Evolutionary conservation across 352 stramenopile species (phyloP), one percentile per base, ranked within the genome.

Genomic region (Globisporangium ultimum): DNA sequence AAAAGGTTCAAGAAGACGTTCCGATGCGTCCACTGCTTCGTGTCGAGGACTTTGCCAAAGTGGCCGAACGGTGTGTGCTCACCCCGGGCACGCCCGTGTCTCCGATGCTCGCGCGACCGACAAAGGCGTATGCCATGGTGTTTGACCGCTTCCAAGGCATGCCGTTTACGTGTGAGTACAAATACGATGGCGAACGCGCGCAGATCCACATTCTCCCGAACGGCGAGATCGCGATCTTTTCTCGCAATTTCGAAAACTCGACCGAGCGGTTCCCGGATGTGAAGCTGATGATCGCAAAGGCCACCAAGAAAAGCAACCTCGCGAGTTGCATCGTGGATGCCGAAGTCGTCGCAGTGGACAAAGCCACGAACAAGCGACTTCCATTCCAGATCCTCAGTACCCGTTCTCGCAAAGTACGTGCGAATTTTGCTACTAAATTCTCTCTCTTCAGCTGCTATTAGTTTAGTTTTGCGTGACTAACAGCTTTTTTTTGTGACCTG

Each of bases 341-440:
- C 6, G 97, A 99, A 75, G 95, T 99, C n/a, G 97, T 99, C 22
- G 97, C 97, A 2, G 97, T 97, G 63, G 97, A 99, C 78, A 80
- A 87, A 41, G 88, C 94, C n/a, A 98, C 85, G 7, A 92, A 95
- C 53, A 96, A 98, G 61, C 84, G 99, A 4, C 87, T 99, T 32
- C 97, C 98, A 6, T 99, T 99, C 69, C 97, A 99, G 81, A 77
- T 99, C 18, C 75, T 99, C 8, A 99, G 93, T 45, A 99, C 97
- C 17, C 82, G 98, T 6, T 98, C 98, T 53, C 72, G 93, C 52
- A 99, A 99, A 58, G 88, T 87, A 48, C 42, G 41, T 32, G 24
- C 2, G 24, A 32, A 32, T 32, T 5, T 32, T 36, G 28, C 28
- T 36, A 28, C 7, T 10, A 34, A 11, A 9, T 41, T 60, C 43